phyloP scores from a whole-genome alignment of 2,329 filamentous ascomycete genomes.

The Rhexocercosporidium sp. region DNA sequence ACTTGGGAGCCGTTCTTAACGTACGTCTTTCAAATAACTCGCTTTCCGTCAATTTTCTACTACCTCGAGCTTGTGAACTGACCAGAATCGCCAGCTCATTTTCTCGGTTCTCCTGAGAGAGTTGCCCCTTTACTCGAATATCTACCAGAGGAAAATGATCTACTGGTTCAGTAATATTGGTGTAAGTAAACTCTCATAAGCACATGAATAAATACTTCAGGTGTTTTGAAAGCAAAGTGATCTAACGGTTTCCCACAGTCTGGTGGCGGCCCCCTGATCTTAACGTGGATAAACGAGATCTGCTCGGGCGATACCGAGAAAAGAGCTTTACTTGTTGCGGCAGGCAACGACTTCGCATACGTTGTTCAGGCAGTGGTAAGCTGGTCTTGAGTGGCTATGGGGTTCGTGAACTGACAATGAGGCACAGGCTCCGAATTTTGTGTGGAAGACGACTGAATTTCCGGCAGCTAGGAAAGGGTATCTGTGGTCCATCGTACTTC shows the following conservation, averaged over 20 bases:
- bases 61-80: not conserved
- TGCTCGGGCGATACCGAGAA: constrained; percentile 66
- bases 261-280: constrained; percentile 46
- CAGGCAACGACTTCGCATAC: constrained; percentile 74
- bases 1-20: constrained; percentile 44
- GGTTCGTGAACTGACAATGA: not conserved
- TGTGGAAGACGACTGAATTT: constrained; percentile 49
- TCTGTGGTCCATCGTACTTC: constrained; percentile 44
- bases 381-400: not conserved
- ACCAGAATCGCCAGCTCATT: constrained; percentile 35
- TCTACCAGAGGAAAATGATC: constrained; percentile 44
- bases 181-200: too few relatives aligned
- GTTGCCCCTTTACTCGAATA: constrained; percentile 45
- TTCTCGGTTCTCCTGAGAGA: constrained; percentile 43
- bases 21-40: constrained; percentile 32
- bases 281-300: constrained; percentile 59
- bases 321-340: constrained; percentile 66
- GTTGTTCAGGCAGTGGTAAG: constrained; percentile 62
- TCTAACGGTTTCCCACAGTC: too few relatives aligned
- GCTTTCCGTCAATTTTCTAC: not conserved
- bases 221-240: too few relatives aligned
- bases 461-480: constrained; percentile 47
- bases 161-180: constrained; percentile 47
- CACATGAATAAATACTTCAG: too few relatives aligned
- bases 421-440: constrained; percentile 45